Evolutionary conservation across 2,329 filamentous ascomycete species (phyloP).

Genomic region (Exophiala dermatitidis): DNA sequence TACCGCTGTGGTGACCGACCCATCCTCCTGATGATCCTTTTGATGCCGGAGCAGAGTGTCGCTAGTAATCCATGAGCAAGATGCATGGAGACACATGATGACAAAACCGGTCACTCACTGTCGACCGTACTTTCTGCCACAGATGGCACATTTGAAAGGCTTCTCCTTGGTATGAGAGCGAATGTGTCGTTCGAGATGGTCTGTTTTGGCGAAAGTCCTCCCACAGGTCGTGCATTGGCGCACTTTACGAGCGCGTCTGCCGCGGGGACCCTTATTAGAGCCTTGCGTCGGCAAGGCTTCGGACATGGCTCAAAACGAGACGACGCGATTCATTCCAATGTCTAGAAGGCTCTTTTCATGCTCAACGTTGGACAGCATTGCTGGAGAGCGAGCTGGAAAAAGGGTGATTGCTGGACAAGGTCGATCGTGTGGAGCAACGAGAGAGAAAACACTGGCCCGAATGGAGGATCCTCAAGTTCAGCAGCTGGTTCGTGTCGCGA

Average conservation of each 20-base stretch:
- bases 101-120: slow-evolving; percentile 12
- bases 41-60: slow-evolving; percentile 22
- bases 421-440: too few species aligned
- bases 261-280: slow-evolving; percentile 7
- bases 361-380: background rate
- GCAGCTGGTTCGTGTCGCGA: too few species aligned
- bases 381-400: too few species aligned
- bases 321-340: background rate
- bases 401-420: too few species aligned
- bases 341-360: background rate
- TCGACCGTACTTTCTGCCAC: slow-evolving; percentile 22
- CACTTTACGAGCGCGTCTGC: slow-evolving; percentile 15
- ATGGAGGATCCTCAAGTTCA: too few species aligned
- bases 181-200: slow-evolving; percentile 32
- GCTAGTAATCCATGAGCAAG: slow-evolving; percentile 3
- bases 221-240: slow-evolving; percentile 23
- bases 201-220: slow-evolving; percentile 29
- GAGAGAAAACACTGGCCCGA: too few species aligned
- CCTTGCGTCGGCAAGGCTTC: background rate
- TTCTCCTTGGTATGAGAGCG: slow-evolving; percentile 32
- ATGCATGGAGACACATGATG: background rate
- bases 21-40: slow-evolving; percentile 17
- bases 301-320: slow-evolving; percentile 5
- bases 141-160: slow-evolving; percentile 27
- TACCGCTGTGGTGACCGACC: background rate